Conservation (phyloP, 2,329 filamentous ascomycete species). For the Xylaria polymorpha region DNA sequence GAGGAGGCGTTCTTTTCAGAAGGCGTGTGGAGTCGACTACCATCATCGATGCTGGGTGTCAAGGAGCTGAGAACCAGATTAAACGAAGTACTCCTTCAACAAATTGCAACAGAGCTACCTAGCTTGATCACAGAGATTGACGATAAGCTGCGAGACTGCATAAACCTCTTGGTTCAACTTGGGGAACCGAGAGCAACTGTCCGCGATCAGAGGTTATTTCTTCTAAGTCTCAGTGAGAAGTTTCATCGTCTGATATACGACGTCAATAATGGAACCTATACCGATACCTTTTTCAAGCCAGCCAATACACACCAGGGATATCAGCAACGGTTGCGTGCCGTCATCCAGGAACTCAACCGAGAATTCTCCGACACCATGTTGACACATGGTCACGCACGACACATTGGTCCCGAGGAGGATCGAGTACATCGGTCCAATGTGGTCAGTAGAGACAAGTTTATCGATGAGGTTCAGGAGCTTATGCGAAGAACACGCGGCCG, state of each 20-base stretch:
- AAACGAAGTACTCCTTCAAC: slow-evolving; percentile 61
- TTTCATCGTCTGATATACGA: slow-evolving; percentile 59
- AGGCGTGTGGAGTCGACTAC: slow-evolving; percentile 54
- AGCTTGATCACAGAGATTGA: slow-evolving; percentile 58
- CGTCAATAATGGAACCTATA: slow-evolving; percentile 64
- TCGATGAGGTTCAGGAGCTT: slow-evolving; percentile 54
- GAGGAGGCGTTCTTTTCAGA: slow-evolving; percentile 59
- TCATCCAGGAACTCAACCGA: slow-evolving; percentile 62
- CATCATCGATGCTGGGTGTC: slow-evolving; percentile 58
- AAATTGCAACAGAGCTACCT: slow-evolving; percentile 61
- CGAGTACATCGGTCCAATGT: not conserved
- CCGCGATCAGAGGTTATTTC: slow-evolving; percentile 60
- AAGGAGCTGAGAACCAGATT: slow-evolving; percentile 59
- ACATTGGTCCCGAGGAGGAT: not conserved
- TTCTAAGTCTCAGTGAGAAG: slow-evolving; percentile 58
- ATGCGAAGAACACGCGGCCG: slow-evolving; percentile 59
- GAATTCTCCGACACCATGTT: slow-evolving; percentile 60
- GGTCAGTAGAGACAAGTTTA: slow-evolving; percentile 52
- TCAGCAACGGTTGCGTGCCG: slow-evolving; percentile 62
- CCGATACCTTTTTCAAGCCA: slow-evolving; percentile 62
- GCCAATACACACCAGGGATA: slow-evolving; percentile 50
- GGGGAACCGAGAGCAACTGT: slow-evolving; percentile 60
- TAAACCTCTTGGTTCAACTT: slow-evolving; percentile 47
- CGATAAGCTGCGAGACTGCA: slow-evolving; percentile 37
- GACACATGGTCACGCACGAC: slow-evolving; percentile 1